phyloP scores from a whole-genome alignment of 2,329 filamentous ascomycete species.

The Fusarium nodosum region DNA sequence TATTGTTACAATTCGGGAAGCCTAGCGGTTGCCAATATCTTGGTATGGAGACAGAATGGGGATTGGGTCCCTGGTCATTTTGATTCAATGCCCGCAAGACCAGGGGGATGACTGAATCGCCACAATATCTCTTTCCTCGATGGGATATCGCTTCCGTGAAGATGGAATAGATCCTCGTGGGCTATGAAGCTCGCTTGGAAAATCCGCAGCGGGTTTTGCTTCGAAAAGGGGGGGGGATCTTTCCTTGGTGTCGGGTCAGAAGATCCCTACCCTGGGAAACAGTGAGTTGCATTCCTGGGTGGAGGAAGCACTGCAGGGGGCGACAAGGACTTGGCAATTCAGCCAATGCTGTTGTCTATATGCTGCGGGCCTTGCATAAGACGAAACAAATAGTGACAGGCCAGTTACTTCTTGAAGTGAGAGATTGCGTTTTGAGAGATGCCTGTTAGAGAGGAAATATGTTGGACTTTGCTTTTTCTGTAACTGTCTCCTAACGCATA shows the following conservation, averaged over 20 bases:
- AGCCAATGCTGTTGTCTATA: background rate
- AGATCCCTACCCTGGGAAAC: background rate
- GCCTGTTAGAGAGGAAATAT: background rate
- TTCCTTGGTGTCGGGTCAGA: conserved; percentile 20
- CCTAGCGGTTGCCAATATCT: background rate
- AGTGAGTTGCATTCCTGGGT: conserved; percentile 9
- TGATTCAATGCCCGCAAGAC: background rate
- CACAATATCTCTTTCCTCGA: conserved; percentile 25
- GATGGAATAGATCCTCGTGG: conserved; percentile 14
- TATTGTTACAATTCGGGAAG: background rate
- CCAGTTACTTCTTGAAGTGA: background rate
- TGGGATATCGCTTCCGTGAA: background rate
- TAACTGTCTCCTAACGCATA: background rate
- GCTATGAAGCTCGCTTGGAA: background rate
- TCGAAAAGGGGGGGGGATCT: conserved; percentile 1
- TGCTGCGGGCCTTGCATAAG: background rate
- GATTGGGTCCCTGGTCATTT: background rate
- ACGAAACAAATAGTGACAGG: background rate
- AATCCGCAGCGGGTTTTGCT: conserved; percentile 7
- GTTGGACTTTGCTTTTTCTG: background rate
- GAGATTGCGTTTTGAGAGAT: background rate
- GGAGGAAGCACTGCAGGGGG: conserved; percentile 7
- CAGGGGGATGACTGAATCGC: background rate
- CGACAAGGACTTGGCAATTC: background rate
- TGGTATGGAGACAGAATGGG: conserved; percentile 3